phyloP scores from a whole-genome alignment of 2,329 filamentous ascomycete genomes.

The Fusarium heterosporum region DNA sequence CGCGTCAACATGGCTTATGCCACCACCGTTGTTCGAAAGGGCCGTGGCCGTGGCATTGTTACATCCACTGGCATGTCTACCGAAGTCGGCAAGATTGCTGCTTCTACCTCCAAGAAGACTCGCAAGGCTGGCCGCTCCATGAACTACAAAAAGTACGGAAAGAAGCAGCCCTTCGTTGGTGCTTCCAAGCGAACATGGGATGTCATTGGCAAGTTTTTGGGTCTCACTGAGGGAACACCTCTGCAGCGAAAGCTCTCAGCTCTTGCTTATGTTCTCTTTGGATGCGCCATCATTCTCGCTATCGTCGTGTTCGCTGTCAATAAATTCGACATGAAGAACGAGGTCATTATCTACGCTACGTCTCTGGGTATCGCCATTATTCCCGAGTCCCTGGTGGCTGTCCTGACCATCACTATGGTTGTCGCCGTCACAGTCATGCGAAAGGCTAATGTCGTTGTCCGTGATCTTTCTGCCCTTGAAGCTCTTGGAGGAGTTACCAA shows the following conservation, averaged over 20 bases:
- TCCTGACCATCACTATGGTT: conserved; percentile 77
- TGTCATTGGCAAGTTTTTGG: conserved; percentile 68
- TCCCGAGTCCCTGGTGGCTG: conserved; percentile 73
- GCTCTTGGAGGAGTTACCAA: conserved; percentile 77
- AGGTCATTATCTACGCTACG: conserved; percentile 69
- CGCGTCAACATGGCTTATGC: conserved; percentile 81
- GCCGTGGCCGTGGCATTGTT: conserved; percentile 78
- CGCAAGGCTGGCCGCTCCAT: conserved; percentile 66
- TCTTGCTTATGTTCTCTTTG: conserved; percentile 81
- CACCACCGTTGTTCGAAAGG: conserved; percentile 78
- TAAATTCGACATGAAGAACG: conserved; percentile 62
- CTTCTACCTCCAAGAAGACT: conserved; percentile 63
- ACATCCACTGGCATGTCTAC: conserved; percentile 78
- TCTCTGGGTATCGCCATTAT: conserved; percentile 72
- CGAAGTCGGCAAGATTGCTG: conserved; percentile 77
- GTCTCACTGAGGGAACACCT: conserved; percentile 76
- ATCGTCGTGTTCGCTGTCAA: conserved; percentile 70
- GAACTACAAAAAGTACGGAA: conserved; percentile 66
- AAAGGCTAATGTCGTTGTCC: conserved; percentile 72
- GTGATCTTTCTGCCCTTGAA: conserved; percentile 75
- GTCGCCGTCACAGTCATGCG: conserved; percentile 74
- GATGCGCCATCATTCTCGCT: conserved; percentile 70
- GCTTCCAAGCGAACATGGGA: conserved; percentile 61
- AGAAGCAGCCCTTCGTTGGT: conserved; percentile 61
- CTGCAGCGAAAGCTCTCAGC: conserved; percentile 82